Evolutionary conservation across 768 basidiomycete species (phyloP).

Genomic region (Mycena kentingensis): DNA sequence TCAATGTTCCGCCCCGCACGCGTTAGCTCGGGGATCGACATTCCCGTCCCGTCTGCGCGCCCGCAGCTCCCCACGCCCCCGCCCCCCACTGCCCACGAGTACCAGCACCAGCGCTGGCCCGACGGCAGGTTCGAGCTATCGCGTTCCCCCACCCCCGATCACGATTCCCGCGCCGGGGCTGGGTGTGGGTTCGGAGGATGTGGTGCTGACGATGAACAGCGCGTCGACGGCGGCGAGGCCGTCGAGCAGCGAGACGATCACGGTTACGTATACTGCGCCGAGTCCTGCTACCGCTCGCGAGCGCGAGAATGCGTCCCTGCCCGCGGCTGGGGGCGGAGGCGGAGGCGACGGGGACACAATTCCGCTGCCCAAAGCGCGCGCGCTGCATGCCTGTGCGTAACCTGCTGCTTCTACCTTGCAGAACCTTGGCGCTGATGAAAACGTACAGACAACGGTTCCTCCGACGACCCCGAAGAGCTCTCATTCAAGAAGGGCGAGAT

Average conservation of each 20-base stretch:
- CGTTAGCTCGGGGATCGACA: background rate
- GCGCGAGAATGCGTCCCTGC: too few species aligned
- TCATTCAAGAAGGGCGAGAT: slow-evolving; percentile 84
- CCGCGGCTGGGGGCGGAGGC: too few species aligned
- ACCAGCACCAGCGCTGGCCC: background rate
- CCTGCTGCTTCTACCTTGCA: slow-evolving; percentile 15
- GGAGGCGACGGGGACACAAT: background rate
- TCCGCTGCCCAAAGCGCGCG: slow-evolving; percentile 25
- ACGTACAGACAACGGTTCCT: slow-evolving; percentile 65
- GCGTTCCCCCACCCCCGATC: too few species aligned
- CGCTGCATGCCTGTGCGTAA: slow-evolving; percentile 56
- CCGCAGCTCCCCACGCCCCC: background rate
- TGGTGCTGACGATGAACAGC: too few species aligned
- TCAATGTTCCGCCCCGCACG: background rate
- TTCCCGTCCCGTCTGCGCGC: background rate
- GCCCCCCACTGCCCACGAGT: background rate
- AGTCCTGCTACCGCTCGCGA: too few species aligned
- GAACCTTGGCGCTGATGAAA: background rate
- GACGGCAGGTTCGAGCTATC: too few species aligned
- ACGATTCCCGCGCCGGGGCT: background rate
- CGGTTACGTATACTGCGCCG: too few species aligned
- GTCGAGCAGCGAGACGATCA: too few species aligned
- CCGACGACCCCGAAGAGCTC: slow-evolving; percentile 84
- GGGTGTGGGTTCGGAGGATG: too few species aligned
- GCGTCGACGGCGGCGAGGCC: too few species aligned